Evolutionary conservation across 176 grass and related monocot species (phyloP).

Genomic region (Chloris gayana): DNA sequence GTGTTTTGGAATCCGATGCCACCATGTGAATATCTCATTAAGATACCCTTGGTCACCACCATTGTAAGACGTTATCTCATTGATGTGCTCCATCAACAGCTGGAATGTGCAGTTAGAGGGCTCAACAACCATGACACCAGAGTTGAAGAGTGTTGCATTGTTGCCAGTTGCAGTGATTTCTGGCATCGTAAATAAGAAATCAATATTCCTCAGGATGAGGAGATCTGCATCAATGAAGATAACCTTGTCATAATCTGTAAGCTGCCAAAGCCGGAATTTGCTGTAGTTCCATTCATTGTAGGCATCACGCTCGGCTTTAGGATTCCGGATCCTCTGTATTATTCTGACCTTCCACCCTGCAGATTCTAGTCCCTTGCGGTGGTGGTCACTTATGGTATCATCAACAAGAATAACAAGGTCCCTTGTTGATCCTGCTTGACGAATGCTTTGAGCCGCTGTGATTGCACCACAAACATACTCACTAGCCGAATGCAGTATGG

Average conservation of each 20-base stretch:
- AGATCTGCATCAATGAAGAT: constrained; percentile 97
- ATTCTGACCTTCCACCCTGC: constrained; percentile 92
- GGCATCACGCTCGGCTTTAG: constrained; percentile 80
- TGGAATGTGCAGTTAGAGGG: constrained; percentile 94
- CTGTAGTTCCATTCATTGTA: constrained; percentile 99
- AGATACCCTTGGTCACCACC: constrained; percentile 92
- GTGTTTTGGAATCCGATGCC: constrained; percentile 83
- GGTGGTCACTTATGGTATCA: constrained; percentile 63
- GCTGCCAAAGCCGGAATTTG: constrained; percentile 96
- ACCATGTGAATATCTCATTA: constrained; percentile 98
- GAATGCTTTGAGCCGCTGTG: constrained; percentile 88
- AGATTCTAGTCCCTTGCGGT: constrained; percentile 68
- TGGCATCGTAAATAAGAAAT: constrained; percentile 89
- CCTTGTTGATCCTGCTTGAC: constrained; percentile 80
- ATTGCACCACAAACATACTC: constrained; percentile 91
- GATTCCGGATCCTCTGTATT: constrained; percentile 87
- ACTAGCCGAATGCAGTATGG: constrained; percentile 88
- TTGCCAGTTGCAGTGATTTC: constrained; percentile 89
- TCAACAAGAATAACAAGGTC: constrained; percentile 95
- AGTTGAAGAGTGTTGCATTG: constrained; percentile 92
- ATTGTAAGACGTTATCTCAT: constrained; percentile 92
- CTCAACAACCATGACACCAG: constrained; percentile 92
- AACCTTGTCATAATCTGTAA: constrained; percentile 97
- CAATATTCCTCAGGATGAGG: constrained; percentile 83
- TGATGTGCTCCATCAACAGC: constrained; percentile 88